A percentile compares a stretch with the other conserved stretches of the same genome.
Evolutionary conservation across 1,284 basidiomycete genomes (phyloP).

Genomic region (Xerocomus nothofagi): DNA sequence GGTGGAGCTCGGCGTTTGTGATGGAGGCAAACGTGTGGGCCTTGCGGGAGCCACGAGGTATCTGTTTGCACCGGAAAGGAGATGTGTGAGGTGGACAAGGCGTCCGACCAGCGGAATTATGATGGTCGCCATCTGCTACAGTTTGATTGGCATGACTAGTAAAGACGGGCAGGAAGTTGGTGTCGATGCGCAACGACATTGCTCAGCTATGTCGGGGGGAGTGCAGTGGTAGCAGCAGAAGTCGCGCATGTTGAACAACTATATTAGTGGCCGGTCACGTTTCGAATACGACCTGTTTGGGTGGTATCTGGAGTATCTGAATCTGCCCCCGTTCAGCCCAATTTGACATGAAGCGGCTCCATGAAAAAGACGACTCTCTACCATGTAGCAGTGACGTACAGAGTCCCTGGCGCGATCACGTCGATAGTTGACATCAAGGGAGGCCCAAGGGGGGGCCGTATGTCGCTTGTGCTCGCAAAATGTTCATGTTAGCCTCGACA

Average conservation of each 20-base stretch:
- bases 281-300: conserved; percentile 24
- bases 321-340: conserved; percentile 14
- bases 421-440: conserved; percentile 11
- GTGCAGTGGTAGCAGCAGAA: conserved; percentile 2
- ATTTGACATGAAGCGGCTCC: conserved; percentile 15
- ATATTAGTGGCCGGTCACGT: conserved; percentile 23
- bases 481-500: conserved; percentile 3
- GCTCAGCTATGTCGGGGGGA: conserved; percentile 15
- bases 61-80: conserved; percentile 24
- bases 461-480: conserved; percentile 8
- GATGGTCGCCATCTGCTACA: conserved; percentile 15
- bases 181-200: conserved; percentile 35
- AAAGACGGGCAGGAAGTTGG: conserved; percentile 25
- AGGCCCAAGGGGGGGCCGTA: conserved; percentile 1
- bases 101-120: conserved; percentile 12
- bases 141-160: conserved; percentile 21
- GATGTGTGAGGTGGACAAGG: conserved; percentile 19
- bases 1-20: conserved; percentile 36
- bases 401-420: conserved; percentile 23
- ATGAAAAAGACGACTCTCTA: conserved; percentile 9
- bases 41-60: conserved; percentile 35
- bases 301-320: conserved; percentile 12
- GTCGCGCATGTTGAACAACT: conserved; percentile 24
- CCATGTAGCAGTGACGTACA: conserved; percentile 17
- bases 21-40: conserved; percentile 34